phyloP scores from a whole-genome alignment of 805 yeast species.

The Wickerhamiella occidentalis region DNA sequence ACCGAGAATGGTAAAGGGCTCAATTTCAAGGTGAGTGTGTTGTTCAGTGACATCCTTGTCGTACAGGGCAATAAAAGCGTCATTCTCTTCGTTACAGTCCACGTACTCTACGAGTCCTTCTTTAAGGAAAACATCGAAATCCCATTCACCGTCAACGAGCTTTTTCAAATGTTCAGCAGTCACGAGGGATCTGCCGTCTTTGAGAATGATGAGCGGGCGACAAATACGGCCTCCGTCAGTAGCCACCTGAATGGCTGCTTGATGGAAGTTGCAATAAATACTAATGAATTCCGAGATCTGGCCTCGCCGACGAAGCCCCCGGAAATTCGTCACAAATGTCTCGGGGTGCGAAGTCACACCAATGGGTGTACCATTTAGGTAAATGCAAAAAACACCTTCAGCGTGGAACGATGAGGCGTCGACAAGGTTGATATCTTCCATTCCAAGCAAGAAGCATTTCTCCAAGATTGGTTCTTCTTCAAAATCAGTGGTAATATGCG shows the following conservation, averaged over 20 bases:
- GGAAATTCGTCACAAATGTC: constrained; percentile 67
- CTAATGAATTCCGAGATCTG: constrained; percentile 83
- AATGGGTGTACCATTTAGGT: constrained; percentile 84
- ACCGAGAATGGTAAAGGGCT: constrained; percentile 84
- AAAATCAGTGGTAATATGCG: constrained; percentile 96
- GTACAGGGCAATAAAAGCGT: constrained; percentile 80
- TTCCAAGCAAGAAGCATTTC: constrained; percentile 72
- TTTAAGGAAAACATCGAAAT: constrained; percentile 79
- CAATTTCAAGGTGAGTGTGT: constrained; percentile 87
- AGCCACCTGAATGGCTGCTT: constrained; percentile 89
- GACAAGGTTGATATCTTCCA: constrained; percentile 68
- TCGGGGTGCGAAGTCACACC: constrained; percentile 83
- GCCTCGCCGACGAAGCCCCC: constrained; percentile 72
- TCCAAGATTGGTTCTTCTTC: constrained; percentile 81
- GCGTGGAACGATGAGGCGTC: constrained; percentile 77
- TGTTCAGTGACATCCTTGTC: constrained; percentile 48
- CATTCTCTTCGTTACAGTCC: constrained; percentile 96
- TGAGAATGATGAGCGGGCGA: constrained; percentile 86
- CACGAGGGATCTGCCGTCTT: constrained; percentile 58
- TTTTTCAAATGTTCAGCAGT: constrained; percentile 53
- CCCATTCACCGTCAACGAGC: constrained; percentile 57
- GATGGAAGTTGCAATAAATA: constrained; percentile 80
- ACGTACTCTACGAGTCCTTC: constrained; percentile 87
- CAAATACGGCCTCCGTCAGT: constrained; percentile 98
- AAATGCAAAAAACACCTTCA: constrained; percentile 69